Conservation (phyloP, 164 flowering plant species). For the Vitis vinifera region DNA sequence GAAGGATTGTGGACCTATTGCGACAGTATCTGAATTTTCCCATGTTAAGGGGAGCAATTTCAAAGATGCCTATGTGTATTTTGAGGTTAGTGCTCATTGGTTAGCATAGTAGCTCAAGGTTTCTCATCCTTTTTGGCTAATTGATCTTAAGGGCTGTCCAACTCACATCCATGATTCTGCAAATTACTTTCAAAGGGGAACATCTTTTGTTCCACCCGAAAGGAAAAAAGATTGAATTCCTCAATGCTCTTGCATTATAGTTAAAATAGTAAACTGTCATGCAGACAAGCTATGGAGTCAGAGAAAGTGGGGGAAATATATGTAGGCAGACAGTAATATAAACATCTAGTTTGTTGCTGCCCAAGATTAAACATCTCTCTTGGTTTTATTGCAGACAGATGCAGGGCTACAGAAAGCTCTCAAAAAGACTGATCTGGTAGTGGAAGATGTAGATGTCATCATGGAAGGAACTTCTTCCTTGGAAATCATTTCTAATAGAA, state of each 20-base stretch:
- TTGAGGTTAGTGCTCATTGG: constrained; percentile 28
- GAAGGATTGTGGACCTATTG: constrained; percentile 22
- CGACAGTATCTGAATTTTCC: constrained; percentile 15
- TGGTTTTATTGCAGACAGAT: constrained; percentile 29
- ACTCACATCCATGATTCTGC: too few relatives aligned
- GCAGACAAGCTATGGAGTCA: neutral
- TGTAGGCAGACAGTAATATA: neutral
- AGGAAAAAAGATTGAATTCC: too few relatives aligned
- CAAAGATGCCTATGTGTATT: constrained; percentile 30
- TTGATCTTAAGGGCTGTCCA: too few relatives aligned
- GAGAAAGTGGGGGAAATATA: too few relatives aligned
- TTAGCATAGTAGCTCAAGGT: neutral
- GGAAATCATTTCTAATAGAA: constrained; percentile 8
- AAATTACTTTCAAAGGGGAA: too few relatives aligned
- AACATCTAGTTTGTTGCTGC: neutral
- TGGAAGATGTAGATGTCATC: constrained; percentile 3
- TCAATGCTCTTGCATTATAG: neutral
- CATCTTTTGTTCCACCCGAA: too few relatives aligned
- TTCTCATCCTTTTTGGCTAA: too few relatives aligned
- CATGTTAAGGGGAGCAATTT: constrained; percentile 16
- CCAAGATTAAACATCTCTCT: neutral
- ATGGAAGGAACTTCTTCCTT: constrained; percentile 20
- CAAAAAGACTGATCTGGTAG: constrained; percentile 17
- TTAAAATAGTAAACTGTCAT: neutral
- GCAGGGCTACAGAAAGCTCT: constrained; percentile 31